Evolutionary conservation across 2,329 filamentous ascomycete genomes (phyloP), one percentile per base, ranked within the genome.

Genomic region (Penicillium hesseltinei): DNA sequence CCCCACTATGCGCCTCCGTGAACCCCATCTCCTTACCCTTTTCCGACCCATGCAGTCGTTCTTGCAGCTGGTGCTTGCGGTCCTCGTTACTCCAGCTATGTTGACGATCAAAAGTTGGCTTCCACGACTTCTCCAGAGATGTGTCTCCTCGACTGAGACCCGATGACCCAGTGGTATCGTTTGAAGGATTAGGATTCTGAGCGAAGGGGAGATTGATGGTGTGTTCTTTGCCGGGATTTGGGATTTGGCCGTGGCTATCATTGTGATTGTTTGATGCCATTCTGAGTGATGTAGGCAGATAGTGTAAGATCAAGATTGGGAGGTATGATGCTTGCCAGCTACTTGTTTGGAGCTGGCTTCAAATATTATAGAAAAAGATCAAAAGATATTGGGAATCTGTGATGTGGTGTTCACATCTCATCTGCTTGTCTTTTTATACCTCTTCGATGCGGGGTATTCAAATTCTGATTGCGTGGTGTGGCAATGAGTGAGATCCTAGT

Each of bases 31-130:
- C 76, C 53, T 79, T 75, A 46, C 83, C 80, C 66, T 81, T 66
- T 61, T 69, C 66, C 44, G 63, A 42, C 35, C 60, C 56, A 35
- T 71, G 58, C 55, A 72, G 53, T 58, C 66, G 76, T 36, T 77
- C 74, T 63, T 85, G 79, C 5, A 75, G 75, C 46, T 83, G 52
- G 67, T 85, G 82, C 71, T 88, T 86, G 49, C 84, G 80, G 72
- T 89, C 86, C 62, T 76, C 63, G 44, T 66, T 59, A 54, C 66
- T 74, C 73, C 73, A 76, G 57, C 71, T 75, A 54, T 72, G 72
- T 17, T 63, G 63, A 19, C 69, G 71, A 42, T 66, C 63, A 40
- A 69, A 46, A 42, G 38, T 62, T 3, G 73, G 73, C 43, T 65
- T 66, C 71, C 73, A 74, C 2, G 54, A 48, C 54, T 71, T 58